Evolutionary conservation across 2,329 filamentous ascomycete genomes (phyloP).

Genomic region (Pseudocercospora vitis): DNA sequence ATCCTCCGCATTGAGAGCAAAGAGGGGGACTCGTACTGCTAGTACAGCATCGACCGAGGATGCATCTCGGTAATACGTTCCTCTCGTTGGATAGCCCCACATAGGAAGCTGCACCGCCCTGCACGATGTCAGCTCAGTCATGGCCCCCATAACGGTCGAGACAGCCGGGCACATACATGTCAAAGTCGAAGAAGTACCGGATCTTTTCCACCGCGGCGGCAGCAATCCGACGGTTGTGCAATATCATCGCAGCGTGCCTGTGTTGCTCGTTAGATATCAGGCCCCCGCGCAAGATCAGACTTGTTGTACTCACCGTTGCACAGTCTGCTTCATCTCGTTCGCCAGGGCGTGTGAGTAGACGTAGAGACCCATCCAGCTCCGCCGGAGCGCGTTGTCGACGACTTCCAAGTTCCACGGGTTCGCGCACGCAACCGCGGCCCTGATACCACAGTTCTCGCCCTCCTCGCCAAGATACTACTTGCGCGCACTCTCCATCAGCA

Average conservation of each 20-base stretch:
- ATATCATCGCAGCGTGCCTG: too few species aligned
- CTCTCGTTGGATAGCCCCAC: neutral
- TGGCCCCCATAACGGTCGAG: too few species aligned
- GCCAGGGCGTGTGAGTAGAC: neutral
- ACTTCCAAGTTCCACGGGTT: neutral
- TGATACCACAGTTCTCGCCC: neutral
- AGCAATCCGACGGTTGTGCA: neutral
- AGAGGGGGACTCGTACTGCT: slow-evolving; percentile 74
- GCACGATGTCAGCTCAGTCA: too few species aligned
- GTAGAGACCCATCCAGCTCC: neutral
- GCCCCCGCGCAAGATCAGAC: too few species aligned
- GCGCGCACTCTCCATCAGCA: too few species aligned
- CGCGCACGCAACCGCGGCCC: neutral
- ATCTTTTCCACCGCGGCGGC: neutral
- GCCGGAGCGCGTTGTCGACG: neutral
- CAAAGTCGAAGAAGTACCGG: neutral
- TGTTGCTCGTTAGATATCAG: too few species aligned
- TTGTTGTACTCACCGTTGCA: too few species aligned
- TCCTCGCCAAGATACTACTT: neutral
- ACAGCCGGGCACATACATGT: too few species aligned
- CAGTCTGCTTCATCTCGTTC: too few species aligned
- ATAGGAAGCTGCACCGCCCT: neutral
- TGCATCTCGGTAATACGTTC: neutral
- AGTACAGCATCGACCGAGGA: slow-evolving; percentile 65
- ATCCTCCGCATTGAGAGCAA: slow-evolving; percentile 81